These are phyloP conservation scores for Pseudofabraea citricarpa DNA, from an alignment of 2,329 filamentous ascomycete genomes.

Conservation along the genomic window DNA sequence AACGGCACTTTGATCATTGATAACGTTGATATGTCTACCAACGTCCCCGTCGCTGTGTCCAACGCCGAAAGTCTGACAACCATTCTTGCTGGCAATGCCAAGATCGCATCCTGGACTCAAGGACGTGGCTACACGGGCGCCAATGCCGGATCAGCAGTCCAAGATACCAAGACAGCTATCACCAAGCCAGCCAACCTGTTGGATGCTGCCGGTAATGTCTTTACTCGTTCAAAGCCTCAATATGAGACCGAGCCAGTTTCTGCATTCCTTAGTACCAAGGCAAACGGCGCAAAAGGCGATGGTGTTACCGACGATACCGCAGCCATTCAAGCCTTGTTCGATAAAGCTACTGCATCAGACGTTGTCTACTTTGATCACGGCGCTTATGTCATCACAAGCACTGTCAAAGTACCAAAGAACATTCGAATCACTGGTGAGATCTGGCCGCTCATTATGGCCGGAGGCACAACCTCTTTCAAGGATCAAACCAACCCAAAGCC, in stretches of 20 bases:
- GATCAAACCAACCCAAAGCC: conserved; percentile 72
- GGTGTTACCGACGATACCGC: conserved; percentile 82
- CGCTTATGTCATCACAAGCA: conserved; percentile 58
- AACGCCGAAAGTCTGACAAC: conserved; percentile 42
- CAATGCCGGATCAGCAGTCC: conserved; percentile 46
- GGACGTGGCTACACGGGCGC: conserved; percentile 64
- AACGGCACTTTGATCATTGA: conserved; percentile 82
- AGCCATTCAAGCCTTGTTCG: conserved; percentile 74
- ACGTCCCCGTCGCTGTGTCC: conserved; percentile 61
- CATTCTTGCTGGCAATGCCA: conserved; percentile 65
- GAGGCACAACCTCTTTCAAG: conserved; percentile 63
- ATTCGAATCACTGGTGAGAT: conserved; percentile 88
- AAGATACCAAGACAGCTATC: conserved; percentile 50
- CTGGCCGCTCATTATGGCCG: conserved; percentile 85
- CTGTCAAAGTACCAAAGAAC: conserved; percentile 68
- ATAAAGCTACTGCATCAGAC: conserved; percentile 58
- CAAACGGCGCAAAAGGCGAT: conserved; percentile 79
- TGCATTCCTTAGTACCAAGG: conserved; percentile 79
- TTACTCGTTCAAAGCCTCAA: conserved; percentile 83
- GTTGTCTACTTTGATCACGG: conserved; percentile 74
- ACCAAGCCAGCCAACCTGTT: conserved; percentile 65
- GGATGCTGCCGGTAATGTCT: conserved; percentile 60
- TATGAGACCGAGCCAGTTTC: conserved; percentile 65
- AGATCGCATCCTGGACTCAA: conserved; percentile 71
- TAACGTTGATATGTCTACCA: conserved; percentile 76